phyloP scores from a whole-genome alignment of 345 rosid genomes.

The Sonneratia alba region DNA sequence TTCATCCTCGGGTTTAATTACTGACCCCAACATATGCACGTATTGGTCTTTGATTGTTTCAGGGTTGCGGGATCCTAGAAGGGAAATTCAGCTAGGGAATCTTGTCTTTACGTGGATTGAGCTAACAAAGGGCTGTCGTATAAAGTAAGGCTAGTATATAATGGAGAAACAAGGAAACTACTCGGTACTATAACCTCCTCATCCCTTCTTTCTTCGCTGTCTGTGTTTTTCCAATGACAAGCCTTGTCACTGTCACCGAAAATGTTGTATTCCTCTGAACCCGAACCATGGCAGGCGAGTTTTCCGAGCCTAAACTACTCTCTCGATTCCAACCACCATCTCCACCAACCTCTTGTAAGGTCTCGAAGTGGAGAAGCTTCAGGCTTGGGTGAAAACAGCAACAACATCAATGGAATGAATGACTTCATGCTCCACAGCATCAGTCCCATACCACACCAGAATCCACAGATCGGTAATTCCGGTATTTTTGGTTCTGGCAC shows the following conservation, averaged over 20 bases:
- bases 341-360: constrained; percentile 18
- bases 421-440: constrained; percentile 51
- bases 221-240: constrained; percentile 16
- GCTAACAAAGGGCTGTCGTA: constrained; percentile 8
- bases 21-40: no score
- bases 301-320: constrained; percentile 37
- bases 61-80: constrained; percentile 5
- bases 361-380: constrained; percentile 24
- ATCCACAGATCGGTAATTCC: constrained; percentile 26
- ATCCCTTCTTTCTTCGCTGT: constrained; percentile 8
- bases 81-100: constrained; percentile 8
- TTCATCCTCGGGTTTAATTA: background rate
- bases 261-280: constrained; percentile 22
- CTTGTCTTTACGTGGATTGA: constrained; percentile 6
- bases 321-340: constrained; percentile 23
- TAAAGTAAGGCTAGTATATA: background rate
- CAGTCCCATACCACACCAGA: constrained; percentile 29
- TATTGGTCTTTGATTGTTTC: background rate
- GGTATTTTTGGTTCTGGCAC: constrained; percentile 39
- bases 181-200: constrained; percentile 36
- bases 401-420: constrained; percentile 29
- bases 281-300: constrained; percentile 30
- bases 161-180: constrained; percentile 70
- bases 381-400: background rate
- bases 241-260: constrained; percentile 6